Percentiles rank a stretch among this genome's conserved stretches.
These are phyloP conservation scores for Candida glaebosa DNA, from an alignment of 805 yeast genomes.

Conservation along the genomic window DNA sequence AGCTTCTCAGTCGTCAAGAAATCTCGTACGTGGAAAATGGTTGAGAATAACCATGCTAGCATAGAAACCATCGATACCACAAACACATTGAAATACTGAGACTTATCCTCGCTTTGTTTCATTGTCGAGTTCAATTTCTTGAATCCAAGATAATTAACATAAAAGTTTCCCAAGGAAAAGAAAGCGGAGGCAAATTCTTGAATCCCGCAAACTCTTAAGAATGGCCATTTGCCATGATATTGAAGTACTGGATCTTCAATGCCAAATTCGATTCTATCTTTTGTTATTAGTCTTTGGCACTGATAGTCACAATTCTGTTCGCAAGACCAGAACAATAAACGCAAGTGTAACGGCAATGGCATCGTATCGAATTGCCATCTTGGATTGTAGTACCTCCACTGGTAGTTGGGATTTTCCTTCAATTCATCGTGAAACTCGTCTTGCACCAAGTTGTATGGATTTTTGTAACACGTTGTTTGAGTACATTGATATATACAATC, in stretches of 20 bases:
- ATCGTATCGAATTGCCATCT: conserved; percentile 31
- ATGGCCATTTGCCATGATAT: conserved; percentile 99
- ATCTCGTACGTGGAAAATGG: conserved; percentile 88
- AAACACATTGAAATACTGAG: conserved; percentile 30
- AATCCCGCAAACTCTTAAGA: conserved; percentile 66
- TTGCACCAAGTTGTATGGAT: conserved; percentile 24
- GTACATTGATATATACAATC: conserved; percentile 54
- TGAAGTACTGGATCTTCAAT: conserved; percentile 56
- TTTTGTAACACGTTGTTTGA: conserved; percentile 29
- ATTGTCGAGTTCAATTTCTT: conserved; percentile 18
- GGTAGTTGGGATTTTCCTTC: conserved; percentile 13
- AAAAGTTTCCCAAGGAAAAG: conserved; percentile 57
- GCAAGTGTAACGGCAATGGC: conserved; percentile 42
- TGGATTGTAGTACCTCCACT: conserved; percentile 24
- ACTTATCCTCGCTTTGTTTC: conserved; percentile 6
- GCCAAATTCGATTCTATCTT: conserved; percentile 42
- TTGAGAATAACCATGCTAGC: conserved; percentile 84
- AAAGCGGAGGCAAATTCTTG: conserved; percentile 82
- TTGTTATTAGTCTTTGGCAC: conserved; percentile 79
- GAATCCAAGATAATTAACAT: conserved; percentile 50
- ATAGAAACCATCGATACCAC: conserved; percentile 61
- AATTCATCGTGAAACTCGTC: conserved; percentile 19
- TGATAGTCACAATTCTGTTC: conserved; percentile 83
- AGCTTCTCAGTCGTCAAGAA: conserved; percentile 72
- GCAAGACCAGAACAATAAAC: conserved; percentile 69